These are phyloP conservation scores for Biscogniauxia mediterranea DNA, from an alignment of 2,329 filamentous ascomycete species.

Conservation along the genomic window DNA sequence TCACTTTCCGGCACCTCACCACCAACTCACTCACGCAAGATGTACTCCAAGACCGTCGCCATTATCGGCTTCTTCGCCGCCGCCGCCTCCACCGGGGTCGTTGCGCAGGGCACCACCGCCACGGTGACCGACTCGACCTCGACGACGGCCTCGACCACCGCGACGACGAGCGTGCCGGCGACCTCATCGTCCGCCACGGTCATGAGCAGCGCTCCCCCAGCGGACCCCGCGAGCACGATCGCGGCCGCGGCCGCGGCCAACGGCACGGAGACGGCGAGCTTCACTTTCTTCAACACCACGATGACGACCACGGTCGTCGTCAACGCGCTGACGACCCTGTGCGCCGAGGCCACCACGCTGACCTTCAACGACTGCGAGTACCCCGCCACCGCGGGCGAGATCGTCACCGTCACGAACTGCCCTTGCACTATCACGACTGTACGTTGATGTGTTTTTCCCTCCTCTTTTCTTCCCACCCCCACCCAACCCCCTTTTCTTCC, in stretches of 20 bases:
- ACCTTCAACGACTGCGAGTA: constrained; percentile 51
- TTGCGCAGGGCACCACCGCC: constrained; percentile 12
- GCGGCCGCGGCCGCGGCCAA: background rate
- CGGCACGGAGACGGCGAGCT: constrained; percentile 9
- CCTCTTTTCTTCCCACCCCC: background rate
- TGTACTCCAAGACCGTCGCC: constrained; percentile 31
- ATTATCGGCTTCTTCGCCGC: constrained; percentile 27
- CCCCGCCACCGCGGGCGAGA: constrained; percentile 53
- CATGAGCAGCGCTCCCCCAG: too few relatives aligned
- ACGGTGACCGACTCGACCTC: constrained; percentile 1
- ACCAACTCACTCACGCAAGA: constrained; percentile 12
- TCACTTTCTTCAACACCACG: constrained; percentile 28
- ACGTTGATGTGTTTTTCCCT: constrained; percentile 9
- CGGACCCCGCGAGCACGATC: background rate
- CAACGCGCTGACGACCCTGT: constrained; percentile 31
- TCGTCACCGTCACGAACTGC: constrained; percentile 55
- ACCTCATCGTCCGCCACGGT: too few relatives aligned
- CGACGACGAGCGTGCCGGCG: constrained; percentile 2
- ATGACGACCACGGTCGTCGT: constrained; percentile 27
- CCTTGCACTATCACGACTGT: constrained; percentile 45
- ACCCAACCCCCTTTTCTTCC: background rate
- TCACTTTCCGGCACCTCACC: too few relatives aligned
- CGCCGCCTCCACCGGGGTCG: constrained; percentile 23
- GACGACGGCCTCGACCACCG: constrained; percentile 8
- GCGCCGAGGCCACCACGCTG: constrained; percentile 49